A percentile compares a stretch with the other conserved stretches of the same genome.
phyloP scores from a whole-genome alignment of 179 eudicot genomes.

The Actinidia polygama region DNA sequence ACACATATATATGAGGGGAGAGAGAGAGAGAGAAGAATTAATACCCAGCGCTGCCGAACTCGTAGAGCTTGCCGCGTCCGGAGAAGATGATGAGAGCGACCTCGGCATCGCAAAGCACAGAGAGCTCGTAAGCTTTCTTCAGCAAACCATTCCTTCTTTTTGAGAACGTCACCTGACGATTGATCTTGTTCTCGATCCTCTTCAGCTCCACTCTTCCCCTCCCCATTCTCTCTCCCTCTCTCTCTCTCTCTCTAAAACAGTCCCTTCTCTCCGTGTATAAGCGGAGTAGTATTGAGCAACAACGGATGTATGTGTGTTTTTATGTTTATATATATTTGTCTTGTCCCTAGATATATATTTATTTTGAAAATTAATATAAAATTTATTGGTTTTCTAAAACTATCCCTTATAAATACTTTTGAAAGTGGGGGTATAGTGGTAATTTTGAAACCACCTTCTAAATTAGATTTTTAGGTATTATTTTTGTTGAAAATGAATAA shows the following conservation, averaged over 20 bases:
- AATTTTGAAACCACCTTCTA: too few species aligned
- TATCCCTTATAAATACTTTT: background rate
- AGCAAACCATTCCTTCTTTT: constrained; percentile 76
- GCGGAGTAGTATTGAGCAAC: constrained; percentile 9
- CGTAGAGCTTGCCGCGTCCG: constrained; percentile 77
- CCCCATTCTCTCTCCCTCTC: constrained; percentile 56
- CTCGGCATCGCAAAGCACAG: constrained; percentile 73
- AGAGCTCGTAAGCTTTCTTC: constrained; percentile 83
- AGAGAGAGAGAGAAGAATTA: background rate
- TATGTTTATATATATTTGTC: background rate
- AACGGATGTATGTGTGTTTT: too few species aligned
- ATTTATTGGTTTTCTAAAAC: background rate
- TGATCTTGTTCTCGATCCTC: constrained; percentile 87
- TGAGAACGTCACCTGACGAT: constrained; percentile 88
- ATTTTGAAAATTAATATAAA: background rate
- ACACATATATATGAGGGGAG: too few species aligned
- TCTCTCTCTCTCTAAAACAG: constrained; percentile 19
- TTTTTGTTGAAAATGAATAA: too few species aligned
- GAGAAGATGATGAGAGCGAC: constrained; percentile 86
- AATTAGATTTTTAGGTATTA: too few species aligned
- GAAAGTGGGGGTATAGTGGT: background rate
- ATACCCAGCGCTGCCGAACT: constrained; percentile 64
- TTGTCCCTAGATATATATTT: too few species aligned
- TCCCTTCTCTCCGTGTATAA: background rate
- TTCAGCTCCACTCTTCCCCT: constrained; percentile 90